Evolutionary conservation across 345 rosid genomes (phyloP).

Genomic region (Salix dunnii): DNA sequence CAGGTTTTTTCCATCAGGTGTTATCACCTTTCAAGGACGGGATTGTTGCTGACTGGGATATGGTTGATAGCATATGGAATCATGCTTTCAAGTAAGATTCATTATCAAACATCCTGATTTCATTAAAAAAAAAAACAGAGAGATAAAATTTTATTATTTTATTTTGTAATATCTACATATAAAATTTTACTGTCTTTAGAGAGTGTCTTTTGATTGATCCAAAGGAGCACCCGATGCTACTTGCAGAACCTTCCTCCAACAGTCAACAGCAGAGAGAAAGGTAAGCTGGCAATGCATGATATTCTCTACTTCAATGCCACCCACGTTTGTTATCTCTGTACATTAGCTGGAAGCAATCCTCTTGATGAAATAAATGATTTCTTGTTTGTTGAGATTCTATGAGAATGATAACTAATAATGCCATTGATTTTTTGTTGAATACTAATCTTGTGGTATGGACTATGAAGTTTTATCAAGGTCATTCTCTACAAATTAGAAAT

Average conservation of each 20-base stretch:
- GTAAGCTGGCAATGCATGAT: slow-evolving; percentile 28
- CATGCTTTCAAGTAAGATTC: slow-evolving; percentile 74
- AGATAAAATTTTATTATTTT: neutral
- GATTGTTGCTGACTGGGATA: slow-evolving; percentile 89
- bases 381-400: neutral
- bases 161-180: neutral
- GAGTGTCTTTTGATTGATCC: slow-evolving; percentile 82
- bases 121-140: neutral
- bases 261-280: slow-evolving; percentile 90
- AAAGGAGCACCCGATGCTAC: slow-evolving; percentile 91
- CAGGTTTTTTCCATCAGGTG: slow-evolving; percentile 41
- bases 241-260: slow-evolving; percentile 92
- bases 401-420: neutral
- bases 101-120: slow-evolving; percentile 4
- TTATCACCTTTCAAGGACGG: slow-evolving; percentile 92
- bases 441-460: neutral
- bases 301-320: too few relatives aligned
- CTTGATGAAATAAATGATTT: neutral
- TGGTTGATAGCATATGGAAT: slow-evolving; percentile 93
- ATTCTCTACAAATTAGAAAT: neutral
- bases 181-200: slow-evolving; percentile 31
- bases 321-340: neutral
- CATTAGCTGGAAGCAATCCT: neutral
- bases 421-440: neutral
- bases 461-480: neutral